These are phyloP conservation scores for Beauveria sp. DNA, from an alignment of 2,329 filamentous ascomycete species.

Conservation along the genomic window DNA sequence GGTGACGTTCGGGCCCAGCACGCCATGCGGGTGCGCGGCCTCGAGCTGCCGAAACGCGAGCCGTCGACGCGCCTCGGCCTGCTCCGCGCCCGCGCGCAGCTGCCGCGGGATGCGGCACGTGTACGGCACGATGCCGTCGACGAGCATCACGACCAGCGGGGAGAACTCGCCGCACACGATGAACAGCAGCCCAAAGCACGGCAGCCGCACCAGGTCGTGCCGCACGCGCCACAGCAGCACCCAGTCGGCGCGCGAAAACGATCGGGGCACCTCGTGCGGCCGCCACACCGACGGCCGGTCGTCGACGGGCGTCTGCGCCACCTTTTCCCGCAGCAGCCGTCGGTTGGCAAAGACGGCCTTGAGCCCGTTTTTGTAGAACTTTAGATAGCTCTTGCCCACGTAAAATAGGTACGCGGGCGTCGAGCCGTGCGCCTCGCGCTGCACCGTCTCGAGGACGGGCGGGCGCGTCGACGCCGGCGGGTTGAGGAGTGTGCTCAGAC, in stretches of 20 bases:
- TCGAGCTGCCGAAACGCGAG: conserved; percentile 39
- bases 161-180: conserved; percentile 80
- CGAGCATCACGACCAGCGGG: conserved; percentile 65
- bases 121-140: conserved; percentile 65
- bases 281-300: conserved; percentile 39
- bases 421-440: conserved; percentile 32
- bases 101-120: conserved; percentile 80
- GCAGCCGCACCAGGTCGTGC: conserved; percentile 70
- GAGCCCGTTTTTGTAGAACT: conserved; percentile 84
- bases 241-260: conserved; percentile 56
- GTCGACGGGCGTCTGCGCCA: conserved; percentile 40
- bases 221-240: conserved; percentile 61
- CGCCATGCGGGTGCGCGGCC: conserved; percentile 26
- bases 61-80: conserved; percentile 44
- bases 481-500: conserved; percentile 48
- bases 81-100: conserved; percentile 48
- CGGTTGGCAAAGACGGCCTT: conserved; percentile 66
- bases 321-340: conserved; percentile 38
- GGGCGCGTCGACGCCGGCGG: conserved; percentile 67
- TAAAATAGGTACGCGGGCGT: conserved; percentile 42
- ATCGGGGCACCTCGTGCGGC: conserved; percentile 25
- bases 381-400: conserved; percentile 66
- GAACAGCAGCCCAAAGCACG: conserved; percentile 69
- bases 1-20: conserved; percentile 25
- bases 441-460: conserved; percentile 57